These are phyloP conservation scores for Ambrosia hybrid DNA, from an alignment of 140 eudicot species.

Conservation along the genomic window DNA sequence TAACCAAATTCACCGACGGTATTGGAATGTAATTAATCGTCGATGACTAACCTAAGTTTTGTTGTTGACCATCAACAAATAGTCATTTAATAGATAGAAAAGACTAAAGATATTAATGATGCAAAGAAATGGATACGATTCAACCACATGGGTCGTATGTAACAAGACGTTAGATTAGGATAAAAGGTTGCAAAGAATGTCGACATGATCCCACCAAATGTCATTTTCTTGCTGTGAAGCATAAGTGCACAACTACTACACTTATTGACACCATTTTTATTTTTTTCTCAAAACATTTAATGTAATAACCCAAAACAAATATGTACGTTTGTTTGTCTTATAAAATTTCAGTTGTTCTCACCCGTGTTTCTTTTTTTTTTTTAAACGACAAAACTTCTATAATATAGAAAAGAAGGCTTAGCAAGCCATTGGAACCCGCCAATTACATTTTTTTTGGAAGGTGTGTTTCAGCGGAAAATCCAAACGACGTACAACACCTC, in stretches of 20 bases:
- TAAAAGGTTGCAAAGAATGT: not conserved
- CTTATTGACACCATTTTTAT: not conserved
- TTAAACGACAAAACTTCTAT: no score
- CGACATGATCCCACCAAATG: constrained; percentile 1
- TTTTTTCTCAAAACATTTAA: not conserved
- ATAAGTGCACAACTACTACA: not conserved
- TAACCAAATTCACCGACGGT: no score
- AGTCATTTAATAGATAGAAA: not conserved
- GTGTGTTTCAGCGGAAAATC: no score
- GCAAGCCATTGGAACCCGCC: no score
- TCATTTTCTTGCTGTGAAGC: not conserved
- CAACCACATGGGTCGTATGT: not conserved
- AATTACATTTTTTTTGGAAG: no score
- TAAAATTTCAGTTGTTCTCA: no score
- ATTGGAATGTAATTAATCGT: no score
- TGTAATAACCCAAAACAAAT: not conserved
- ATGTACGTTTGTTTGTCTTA: no score
- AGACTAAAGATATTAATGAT: not conserved
- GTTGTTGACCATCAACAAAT: not conserved
- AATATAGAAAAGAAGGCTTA: no score
- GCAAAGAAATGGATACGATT: not conserved
- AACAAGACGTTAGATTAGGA: constrained; percentile 4
- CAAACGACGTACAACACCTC: no score
- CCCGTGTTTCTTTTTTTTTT: no score
- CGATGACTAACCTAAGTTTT: no score